A percentile compares a stretch with the other conserved stretches of the same genome.
phyloP scores from a whole-genome alignment of 1,139 yeast genomes.

The Candida dubliniensis region DNA sequence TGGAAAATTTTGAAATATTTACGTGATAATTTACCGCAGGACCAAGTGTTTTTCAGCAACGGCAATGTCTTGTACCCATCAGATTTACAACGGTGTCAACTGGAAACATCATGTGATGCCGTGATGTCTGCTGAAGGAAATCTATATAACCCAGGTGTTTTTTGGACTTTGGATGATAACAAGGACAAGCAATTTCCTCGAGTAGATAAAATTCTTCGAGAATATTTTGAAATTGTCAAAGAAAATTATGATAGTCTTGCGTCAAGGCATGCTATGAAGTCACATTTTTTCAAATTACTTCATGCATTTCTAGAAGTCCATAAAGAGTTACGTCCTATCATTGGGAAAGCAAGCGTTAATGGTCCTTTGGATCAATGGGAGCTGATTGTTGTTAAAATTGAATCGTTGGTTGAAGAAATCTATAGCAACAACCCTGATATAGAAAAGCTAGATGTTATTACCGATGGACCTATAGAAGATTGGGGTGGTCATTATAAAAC shows the following conservation, averaged over 20 bases:
- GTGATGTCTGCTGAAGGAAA: slow-evolving; percentile 98
- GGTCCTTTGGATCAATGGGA: slow-evolving; percentile 64
- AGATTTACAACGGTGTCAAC: slow-evolving; percentile 69
- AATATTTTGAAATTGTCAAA: slow-evolving; percentile 84
- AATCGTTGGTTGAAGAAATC: slow-evolving; percentile 58
- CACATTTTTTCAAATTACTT: slow-evolving; percentile 85
- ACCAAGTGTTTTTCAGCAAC: slow-evolving; percentile 88
- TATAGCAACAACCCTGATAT: slow-evolving; percentile 43
- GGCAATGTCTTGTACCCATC: slow-evolving; percentile 88
- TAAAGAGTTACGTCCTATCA: slow-evolving; percentile 71
- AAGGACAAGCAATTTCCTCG: slow-evolving; percentile 76
- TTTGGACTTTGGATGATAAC: slow-evolving; percentile 56
- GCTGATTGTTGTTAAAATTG: slow-evolving; percentile 65
- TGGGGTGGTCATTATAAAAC: slow-evolving; percentile 84
- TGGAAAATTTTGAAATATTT: slow-evolving; percentile 79
- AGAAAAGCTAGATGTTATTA: slow-evolving; percentile 49
- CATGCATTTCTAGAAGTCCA: slow-evolving; percentile 75
- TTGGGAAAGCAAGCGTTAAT: slow-evolving; percentile 58
- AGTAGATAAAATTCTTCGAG: slow-evolving; percentile 78
- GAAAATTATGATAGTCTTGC: slow-evolving; percentile 56
- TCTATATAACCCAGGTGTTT: slow-evolving; percentile 89
- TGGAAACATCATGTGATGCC: slow-evolving; percentile 72
- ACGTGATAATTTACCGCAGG: slow-evolving; percentile 75
- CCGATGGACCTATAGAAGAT: slow-evolving; percentile 52
- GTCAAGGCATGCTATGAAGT: slow-evolving; percentile 80